Base-by-base conservation (phyloP, 495 filamentous ascomycete genomes). In the Xylaria scruposa region DNA sequence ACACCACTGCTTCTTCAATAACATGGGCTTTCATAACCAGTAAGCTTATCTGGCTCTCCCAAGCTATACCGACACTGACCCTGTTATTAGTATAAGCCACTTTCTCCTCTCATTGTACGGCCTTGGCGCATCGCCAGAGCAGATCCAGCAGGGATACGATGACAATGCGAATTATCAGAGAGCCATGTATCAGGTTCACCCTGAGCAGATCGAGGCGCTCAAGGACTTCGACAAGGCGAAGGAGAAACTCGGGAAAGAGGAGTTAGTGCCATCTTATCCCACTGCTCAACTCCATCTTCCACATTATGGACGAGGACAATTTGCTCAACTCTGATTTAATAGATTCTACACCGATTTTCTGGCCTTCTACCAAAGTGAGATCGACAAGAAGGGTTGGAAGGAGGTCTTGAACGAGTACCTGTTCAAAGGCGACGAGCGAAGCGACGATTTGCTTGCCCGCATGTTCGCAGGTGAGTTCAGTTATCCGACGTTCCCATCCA, bases 1-100 rank as follows among this genome's bases (percentile, higher is more conserved):
- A 36, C 86, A 95, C 77, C 92, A 97, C 77, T 89, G 94, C 36
- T 97, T 90, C 81, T 96, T 93, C 83, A 93, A 93, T 71, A 31
- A 86, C 1, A 71, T 78, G 1, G 90, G 90, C 0, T 95, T 91
- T 73, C 92, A 93, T 74, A 91, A 91, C 85, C 87, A 84, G 82
- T 83, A 81, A 70, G 74, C 26, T 21, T 53, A 8, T 66, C n/a
- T 33, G 54, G 3, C 1, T 10, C 33, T 10, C 17, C 0, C n/a
- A 21, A 21, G 31, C 31, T n/a, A 82, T 84, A 81, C 83, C 29
- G 88, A 38, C 38, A 21, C 67, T 77, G 38, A 78, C 33, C 44
- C 24, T 4, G 26, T 67, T 4, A 36, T 10, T 84, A 95, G 80
- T 21, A 92, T 96, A 67, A 88, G 83, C 4, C 94, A 97, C 74